phyloP scores from a whole-genome alignment of 1,284 basidiomycete species.

The Sporisorium sorghi region DNA sequence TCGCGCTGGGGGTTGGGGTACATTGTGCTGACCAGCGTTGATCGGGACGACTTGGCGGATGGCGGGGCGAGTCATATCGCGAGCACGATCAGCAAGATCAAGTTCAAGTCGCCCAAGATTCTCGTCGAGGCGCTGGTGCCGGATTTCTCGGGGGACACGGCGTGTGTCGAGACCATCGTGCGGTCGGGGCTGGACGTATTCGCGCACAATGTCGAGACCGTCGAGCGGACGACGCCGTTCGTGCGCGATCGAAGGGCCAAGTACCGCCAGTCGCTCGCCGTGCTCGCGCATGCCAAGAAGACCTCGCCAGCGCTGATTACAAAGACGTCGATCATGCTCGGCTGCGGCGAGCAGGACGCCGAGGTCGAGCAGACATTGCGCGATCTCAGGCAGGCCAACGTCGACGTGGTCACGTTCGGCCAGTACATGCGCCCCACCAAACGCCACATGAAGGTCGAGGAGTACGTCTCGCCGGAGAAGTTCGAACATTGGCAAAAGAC shows the following conservation, averaged over 20 bases:
- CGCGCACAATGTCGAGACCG: constrained; percentile 97
- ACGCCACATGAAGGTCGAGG: constrained; percentile 97
- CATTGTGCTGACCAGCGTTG: constrained; percentile 95
- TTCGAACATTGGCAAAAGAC: constrained; percentile 90
- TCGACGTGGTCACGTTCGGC: constrained; percentile 98
- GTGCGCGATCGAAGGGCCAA: constrained; percentile 94
- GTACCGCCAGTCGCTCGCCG: constrained; percentile 87
- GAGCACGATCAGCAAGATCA: constrained; percentile 92
- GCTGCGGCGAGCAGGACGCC: constrained; percentile 88
- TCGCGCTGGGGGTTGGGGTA: constrained; percentile 98
- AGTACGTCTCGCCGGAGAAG: constrained; percentile 92
- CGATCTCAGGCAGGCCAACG: constrained; percentile 88
- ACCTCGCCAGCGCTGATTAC: constrained; percentile 84
- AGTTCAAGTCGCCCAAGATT: constrained; percentile 91
- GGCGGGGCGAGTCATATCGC: constrained; percentile 95
- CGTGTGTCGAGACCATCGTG: constrained; percentile 84
- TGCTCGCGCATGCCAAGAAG: constrained; percentile 77
- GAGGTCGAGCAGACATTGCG: constrained; percentile 84
- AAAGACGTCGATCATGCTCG: constrained; percentile 99
- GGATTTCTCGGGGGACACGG: constrained; percentile 85
- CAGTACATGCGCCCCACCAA: constrained; percentile 99
- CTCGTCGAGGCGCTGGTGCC: constrained; percentile 96
- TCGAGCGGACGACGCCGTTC: constrained; percentile 89
- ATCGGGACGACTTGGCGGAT: constrained; percentile 93
- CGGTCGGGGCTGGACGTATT: constrained; percentile 95